Conservation (phyloP, 306 rosid genomes). For the Cucurbita moschata region DNA sequence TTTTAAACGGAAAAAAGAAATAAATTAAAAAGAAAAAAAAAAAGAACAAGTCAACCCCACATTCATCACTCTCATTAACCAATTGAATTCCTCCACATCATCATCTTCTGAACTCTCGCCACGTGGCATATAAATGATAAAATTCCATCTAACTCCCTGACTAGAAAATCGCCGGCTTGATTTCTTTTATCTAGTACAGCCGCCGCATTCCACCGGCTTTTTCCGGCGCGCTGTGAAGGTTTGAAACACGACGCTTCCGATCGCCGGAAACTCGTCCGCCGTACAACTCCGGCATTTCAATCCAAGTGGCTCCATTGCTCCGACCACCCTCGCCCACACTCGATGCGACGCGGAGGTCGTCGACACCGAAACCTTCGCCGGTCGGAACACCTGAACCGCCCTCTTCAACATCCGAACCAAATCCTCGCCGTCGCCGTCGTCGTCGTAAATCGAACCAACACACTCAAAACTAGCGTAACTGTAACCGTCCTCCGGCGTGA, state of each 20-base stretch:
- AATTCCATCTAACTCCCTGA: background rate
- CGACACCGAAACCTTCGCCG: constrained; percentile 79
- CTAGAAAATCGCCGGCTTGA: background rate
- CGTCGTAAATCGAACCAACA: constrained; percentile 37
- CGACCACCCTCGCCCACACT: constrained; percentile 41
- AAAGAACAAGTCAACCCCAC: constrained; percentile 11
- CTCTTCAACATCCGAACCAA: constrained; percentile 41
- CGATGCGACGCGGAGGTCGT: constrained; percentile 28
- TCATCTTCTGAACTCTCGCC: background rate
- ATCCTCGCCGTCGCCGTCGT: constrained; percentile 10
- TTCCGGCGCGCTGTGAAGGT: constrained; percentile 60
- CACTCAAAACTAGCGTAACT: constrained; percentile 94
- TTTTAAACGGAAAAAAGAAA: background rate
- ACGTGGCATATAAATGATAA: background rate
- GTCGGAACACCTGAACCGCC: constrained; percentile 73
- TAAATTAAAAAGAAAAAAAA: background rate
- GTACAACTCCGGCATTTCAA: constrained; percentile 70
- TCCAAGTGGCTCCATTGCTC: constrained; percentile 61
- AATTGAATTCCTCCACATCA: constrained; percentile 7
- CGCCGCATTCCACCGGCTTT: constrained; percentile 9
- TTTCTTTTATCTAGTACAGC: background rate
- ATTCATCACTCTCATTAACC: constrained; percentile 7
- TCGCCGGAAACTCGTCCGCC: constrained; percentile 60
- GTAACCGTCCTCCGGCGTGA: constrained; percentile 88
- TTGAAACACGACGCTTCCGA: constrained; percentile 58